Evolutionary conservation across 495 filamentous ascomycete species (phyloP).

Genomic region (Tuber microsphaerosporum): DNA sequence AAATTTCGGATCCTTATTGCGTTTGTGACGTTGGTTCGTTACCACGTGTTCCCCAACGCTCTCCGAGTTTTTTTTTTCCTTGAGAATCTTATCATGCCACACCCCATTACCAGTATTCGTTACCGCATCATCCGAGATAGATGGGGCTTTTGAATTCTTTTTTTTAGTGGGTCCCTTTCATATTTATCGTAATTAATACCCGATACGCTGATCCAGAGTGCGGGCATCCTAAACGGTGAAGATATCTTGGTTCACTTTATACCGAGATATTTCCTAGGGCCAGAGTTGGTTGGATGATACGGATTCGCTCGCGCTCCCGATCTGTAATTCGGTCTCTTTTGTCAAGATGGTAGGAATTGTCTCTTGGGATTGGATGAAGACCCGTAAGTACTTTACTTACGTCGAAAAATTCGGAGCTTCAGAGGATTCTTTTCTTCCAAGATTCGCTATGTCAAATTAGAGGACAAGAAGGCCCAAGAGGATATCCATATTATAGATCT

Average conservation of each 20-base stretch:
- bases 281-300: background rate
- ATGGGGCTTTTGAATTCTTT: background rate
- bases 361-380: background rate
- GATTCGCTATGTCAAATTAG: background rate
- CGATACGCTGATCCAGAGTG: background rate
- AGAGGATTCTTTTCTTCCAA: background rate
- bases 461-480: background rate
- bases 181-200: background rate
- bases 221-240: background rate
- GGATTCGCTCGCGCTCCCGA: background rate
- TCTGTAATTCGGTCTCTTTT: background rate
- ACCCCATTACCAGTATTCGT: background rate
- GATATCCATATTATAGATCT: background rate
- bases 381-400: background rate
- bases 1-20: background rate
- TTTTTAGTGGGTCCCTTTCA: background rate
- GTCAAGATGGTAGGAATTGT: background rate
- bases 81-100: background rate
- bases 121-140: background rate
- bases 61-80: background rate
- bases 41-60: constrained; percentile 1
- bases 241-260: background rate
- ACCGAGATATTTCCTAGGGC: background rate
- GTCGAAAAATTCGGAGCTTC: background rate
- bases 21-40: background rate